Evolutionary conservation across 495 filamentous ascomycete genomes (phyloP).

Genomic region (Jackrogersella minutella): DNA sequence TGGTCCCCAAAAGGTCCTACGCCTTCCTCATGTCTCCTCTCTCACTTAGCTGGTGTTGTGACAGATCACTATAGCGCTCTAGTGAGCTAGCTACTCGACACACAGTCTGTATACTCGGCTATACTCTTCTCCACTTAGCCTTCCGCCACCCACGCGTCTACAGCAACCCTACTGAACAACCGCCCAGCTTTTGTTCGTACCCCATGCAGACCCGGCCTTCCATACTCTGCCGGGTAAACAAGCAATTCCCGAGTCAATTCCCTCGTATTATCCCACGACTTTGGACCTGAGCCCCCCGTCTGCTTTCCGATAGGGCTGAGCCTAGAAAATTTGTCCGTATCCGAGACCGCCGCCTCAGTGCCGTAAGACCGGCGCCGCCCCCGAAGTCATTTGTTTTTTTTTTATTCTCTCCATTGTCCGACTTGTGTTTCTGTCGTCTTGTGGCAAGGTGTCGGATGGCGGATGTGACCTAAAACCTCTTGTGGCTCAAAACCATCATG

Average conservation of each 20-base stretch:
- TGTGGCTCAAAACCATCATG: slow-evolving; percentile 55
- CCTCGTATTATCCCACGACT: slow-evolving; percentile 29
- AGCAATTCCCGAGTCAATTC: slow-evolving; percentile 28
- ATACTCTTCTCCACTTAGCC: slow-evolving; percentile 30
- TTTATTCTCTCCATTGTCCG: slow-evolving; percentile 37
- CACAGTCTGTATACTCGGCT: slow-evolving; percentile 11
- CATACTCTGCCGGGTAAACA: slow-evolving; percentile 35
- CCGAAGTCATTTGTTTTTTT: slow-evolving; percentile 37
- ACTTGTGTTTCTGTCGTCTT: slow-evolving; percentile 37
- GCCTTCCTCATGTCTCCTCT: slow-evolving; percentile 24
- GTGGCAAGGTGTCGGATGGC: slow-evolving; percentile 45
- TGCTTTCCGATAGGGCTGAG: slow-evolving; percentile 45
- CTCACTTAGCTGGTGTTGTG: slow-evolving; percentile 29
- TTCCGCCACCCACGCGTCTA: slow-evolving; percentile 24
- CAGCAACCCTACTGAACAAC: slow-evolving; percentile 20
- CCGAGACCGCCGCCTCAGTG: slow-evolving; percentile 45
- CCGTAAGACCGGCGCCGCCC: slow-evolving; percentile 44
- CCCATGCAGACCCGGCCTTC: slow-evolving; percentile 38
- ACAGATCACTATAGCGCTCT: slow-evolving; percentile 37
- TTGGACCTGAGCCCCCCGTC: slow-evolving; percentile 35
- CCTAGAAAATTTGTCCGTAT: slow-evolving; percentile 40
- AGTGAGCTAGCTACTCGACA: slow-evolving; percentile 24
- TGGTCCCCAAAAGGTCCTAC: slow-evolving; percentile 22
- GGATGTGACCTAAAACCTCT: slow-evolving; percentile 41
- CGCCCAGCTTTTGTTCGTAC: slow-evolving; percentile 24